These are phyloP conservation scores for Aspergillus hancockii DNA, from an alignment of 495 filamentous ascomycete genomes.

Conservation along the genomic window DNA sequence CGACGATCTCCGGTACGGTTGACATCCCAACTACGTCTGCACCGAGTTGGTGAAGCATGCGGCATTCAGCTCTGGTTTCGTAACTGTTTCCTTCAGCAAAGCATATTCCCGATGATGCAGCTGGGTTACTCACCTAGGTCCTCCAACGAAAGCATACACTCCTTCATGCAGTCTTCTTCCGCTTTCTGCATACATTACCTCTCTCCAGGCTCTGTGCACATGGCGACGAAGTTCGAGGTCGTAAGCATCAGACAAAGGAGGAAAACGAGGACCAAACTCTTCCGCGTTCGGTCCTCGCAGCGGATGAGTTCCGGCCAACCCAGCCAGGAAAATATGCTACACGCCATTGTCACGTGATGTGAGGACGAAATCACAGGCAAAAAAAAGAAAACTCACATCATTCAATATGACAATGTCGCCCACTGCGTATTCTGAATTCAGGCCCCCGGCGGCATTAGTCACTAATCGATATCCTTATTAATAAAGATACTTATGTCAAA, in stretches of 20 bases:
- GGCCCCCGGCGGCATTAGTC: slow-evolving; percentile 75
- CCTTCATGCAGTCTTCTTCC: slow-evolving; percentile 66
- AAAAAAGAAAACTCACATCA: slow-evolving; percentile 52
- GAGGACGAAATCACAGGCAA: slow-evolving; percentile 2
- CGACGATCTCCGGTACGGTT: slow-evolving; percentile 75
- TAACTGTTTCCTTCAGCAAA: slow-evolving; percentile 48
- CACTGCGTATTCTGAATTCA: slow-evolving; percentile 67
- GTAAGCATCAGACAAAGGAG: slow-evolving; percentile 74
- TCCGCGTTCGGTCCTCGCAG: slow-evolving; percentile 71
- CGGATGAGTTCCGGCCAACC: slow-evolving; percentile 67
- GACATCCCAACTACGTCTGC: slow-evolving; percentile 80
- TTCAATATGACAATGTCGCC: slow-evolving; percentile 74
- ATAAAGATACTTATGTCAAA: slow-evolving; percentile 7
- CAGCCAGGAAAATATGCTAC: slow-evolving; percentile 74
- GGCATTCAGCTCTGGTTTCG: slow-evolving; percentile 76
- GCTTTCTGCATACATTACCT: slow-evolving; percentile 39
- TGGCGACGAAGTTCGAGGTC: slow-evolving; percentile 65
- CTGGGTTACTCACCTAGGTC: slow-evolving; percentile 58
- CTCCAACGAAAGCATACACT: slow-evolving; percentile 72
- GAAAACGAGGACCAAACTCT: slow-evolving; percentile 69
- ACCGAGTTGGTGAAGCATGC: slow-evolving; percentile 65
- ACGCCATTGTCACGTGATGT: slow-evolving; percentile 26
- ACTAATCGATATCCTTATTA: slow-evolving; percentile 42
- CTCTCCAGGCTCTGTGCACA: slow-evolving; percentile 63
- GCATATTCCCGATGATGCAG: background rate